These are phyloP conservation scores for Skeletonema potamos DNA, from an alignment of 108 stramenopile genomes.

Conservation along the genomic window DNA sequence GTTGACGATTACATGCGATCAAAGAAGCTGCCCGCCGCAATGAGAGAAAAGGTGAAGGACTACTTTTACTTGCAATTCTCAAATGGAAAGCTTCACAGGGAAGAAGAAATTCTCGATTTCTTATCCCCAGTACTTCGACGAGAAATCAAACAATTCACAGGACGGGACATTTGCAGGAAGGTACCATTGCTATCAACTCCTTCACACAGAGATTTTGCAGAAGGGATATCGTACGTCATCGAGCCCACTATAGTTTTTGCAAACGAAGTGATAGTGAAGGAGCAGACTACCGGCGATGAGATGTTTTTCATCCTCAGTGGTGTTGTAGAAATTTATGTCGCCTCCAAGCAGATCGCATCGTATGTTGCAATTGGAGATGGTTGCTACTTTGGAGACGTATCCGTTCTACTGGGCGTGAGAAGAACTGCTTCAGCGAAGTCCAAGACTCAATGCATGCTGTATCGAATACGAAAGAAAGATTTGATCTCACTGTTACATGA, in stretches of 20 bases:
- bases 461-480: slow-evolving; percentile 30
- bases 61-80: slow-evolving; percentile 63
- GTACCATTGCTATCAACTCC: slow-evolving; percentile 54
- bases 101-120: slow-evolving; percentile 51
- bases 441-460: slow-evolving; percentile 58
- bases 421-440: slow-evolving; percentile 58
- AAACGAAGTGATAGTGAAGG: slow-evolving; percentile 55
- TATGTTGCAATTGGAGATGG: slow-evolving; percentile 61
- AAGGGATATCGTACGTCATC: slow-evolving; percentile 46
- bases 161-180: slow-evolving; percentile 53
- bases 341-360: slow-evolving; percentile 15
- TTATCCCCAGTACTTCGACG: slow-evolving; percentile 55
- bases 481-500: slow-evolving; percentile 43
- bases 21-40: slow-evolving; percentile 55
- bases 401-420: slow-evolving; percentile 40
- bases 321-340: slow-evolving; percentile 49
- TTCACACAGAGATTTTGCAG: slow-evolving; percentile 42
- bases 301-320: slow-evolving; percentile 65
- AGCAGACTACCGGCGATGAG: slow-evolving; percentile 59
- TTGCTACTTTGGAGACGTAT: slow-evolving; percentile 66
- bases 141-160: slow-evolving; percentile 58
- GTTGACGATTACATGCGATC: slow-evolving; percentile 70
- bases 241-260: slow-evolving; percentile 58
- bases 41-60: slow-evolving; percentile 67
- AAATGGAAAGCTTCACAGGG: slow-evolving; percentile 62